phyloP scores from a whole-genome alignment of 2,329 filamentous ascomycete species.

The Myriangium duriaei region DNA sequence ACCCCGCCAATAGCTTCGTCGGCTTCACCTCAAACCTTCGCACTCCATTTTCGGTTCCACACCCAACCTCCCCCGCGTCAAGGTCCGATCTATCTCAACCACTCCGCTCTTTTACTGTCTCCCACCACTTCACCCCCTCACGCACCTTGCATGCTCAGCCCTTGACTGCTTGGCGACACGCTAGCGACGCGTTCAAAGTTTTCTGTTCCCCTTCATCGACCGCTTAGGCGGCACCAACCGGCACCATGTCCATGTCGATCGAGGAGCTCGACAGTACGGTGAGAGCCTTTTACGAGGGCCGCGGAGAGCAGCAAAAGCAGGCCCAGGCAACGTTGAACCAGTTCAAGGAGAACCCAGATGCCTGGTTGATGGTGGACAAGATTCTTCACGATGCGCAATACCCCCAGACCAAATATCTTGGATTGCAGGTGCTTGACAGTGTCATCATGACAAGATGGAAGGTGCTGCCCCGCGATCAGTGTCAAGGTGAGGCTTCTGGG shows the following conservation, averaged over 20 bases:
- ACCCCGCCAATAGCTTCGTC: too few relatives aligned
- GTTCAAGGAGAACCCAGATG: slow-evolving; percentile 99
- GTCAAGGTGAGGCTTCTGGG: slow-evolving; percentile 55
- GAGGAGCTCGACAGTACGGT: slow-evolving; percentile 93
- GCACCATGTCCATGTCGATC: slow-evolving; percentile 57
- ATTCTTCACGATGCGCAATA: slow-evolving; percentile 89
- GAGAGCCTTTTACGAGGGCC: slow-evolving; percentile 93
- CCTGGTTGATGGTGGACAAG: slow-evolving; percentile 94
- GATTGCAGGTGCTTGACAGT: slow-evolving; percentile 91
- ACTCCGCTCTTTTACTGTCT: background rate
- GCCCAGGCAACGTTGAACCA: slow-evolving; percentile 89
- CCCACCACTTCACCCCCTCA: background rate
- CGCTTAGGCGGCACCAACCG: slow-evolving; percentile 14
- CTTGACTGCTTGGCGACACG: slow-evolving; percentile 10
- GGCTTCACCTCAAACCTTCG: too few relatives aligned
- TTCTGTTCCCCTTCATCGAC: slow-evolving; percentile 15
- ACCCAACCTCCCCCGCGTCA: too few relatives aligned
- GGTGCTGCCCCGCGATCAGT: slow-evolving; percentile 89
- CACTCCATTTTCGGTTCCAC: too few relatives aligned
- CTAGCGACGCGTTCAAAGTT: slow-evolving; percentile 19
- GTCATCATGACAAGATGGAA: slow-evolving; percentile 99
- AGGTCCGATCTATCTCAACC: slow-evolving; percentile 3
- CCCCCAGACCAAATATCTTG: slow-evolving; percentile 93
- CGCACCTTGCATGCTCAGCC: slow-evolving; percentile 7
- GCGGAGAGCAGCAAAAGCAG: slow-evolving; percentile 95